Evolutionary conservation across 768 basidiomycete genomes (phyloP).

Genomic region (Tricholoma flavovirens): DNA sequence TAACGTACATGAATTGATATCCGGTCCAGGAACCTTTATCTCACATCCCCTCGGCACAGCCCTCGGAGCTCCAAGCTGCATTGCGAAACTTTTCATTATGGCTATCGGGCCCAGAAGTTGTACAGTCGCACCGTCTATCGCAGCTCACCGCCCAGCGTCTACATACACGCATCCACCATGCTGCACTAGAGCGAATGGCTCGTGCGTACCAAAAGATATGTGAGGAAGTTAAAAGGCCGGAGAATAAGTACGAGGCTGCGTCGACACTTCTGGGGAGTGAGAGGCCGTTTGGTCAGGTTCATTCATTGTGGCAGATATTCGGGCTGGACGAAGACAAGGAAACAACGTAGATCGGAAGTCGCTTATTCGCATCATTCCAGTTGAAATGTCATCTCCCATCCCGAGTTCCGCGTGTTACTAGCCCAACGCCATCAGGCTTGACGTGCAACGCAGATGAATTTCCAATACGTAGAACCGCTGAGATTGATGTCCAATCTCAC

Average conservation of each 20-base stretch:
- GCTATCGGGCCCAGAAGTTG: constrained; percentile 77
- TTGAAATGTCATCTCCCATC: too few species aligned
- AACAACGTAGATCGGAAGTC: too few species aligned
- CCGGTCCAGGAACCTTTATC: constrained; percentile 61
- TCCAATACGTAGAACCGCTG: too few species aligned
- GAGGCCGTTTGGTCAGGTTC: constrained; percentile 76
- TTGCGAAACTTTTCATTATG: constrained; percentile 74
- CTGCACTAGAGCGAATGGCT: constrained; percentile 64
- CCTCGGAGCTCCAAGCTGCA: constrained; percentile 54
- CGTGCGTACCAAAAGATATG: constrained; percentile 68
- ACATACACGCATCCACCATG: constrained; percentile 67
- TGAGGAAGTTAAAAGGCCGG: constrained; percentile 66
- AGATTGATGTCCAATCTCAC: too few species aligned
- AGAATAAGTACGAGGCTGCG: too few species aligned
- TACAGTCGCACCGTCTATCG: constrained; percentile 74
- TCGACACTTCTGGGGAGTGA: constrained; percentile 78
- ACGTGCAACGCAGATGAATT: too few species aligned
- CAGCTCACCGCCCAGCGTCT: constrained; percentile 65
- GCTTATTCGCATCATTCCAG: too few species aligned
- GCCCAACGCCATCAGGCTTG: too few species aligned
- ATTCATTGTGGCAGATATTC: constrained; percentile 71
- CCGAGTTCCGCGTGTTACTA: too few species aligned
- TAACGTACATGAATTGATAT: neutral
- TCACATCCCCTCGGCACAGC: constrained; percentile 59
- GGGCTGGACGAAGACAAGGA: constrained; percentile 49